Evolutionary conservation across 2,329 filamentous ascomycete species (phyloP), one percentile per base, ranked within the genome.

Genomic region (Colletotrichum spinosum): DNA sequence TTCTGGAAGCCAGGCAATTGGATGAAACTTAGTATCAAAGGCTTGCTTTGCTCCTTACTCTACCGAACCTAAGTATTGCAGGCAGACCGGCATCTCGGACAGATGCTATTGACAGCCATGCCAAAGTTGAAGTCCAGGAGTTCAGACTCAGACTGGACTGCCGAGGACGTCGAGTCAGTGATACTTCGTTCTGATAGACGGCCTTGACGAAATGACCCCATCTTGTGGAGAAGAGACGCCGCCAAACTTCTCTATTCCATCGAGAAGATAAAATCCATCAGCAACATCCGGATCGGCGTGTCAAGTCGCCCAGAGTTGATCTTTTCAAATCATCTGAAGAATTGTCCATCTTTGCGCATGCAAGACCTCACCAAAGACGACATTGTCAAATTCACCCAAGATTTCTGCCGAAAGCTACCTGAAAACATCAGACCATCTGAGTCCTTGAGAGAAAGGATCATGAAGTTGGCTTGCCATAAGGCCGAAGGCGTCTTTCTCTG

Each of bases 401-500:
- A 53, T 6, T 25, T 3, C 15, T 53, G 39, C 37, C 8, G 6
- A 11, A 9, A 2, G 17, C 17, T 17, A 17, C 10, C 4, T 42
- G n/a, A 6, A 8, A 42, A n/a, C 9, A 35, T 0, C 17, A 6
- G 37, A 34, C 37, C 17, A 2, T 17, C 17, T 34, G 33, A 10
- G 1, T 0, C 39, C 0, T 13, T 38, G 2, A 10, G 15, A 0
- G n/a, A 17, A 2, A 6, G n/a, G 11, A 8, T 52, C 34, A 17
- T 1, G 13, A 6, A 52, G 11, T 10, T 52, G 17, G 49, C 25
- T 10, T 8, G 17, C 39, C 51, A 33, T 15, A 53, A 41, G 4
- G 42, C 42, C 42, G 42, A 45, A 13, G 38, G 51, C n/a, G 51
- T 53, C 51, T 53, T 53, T 15, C 37, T 53, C 10, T 53, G 51